These are phyloP conservation scores for Craspedostauros australis DNA, from an alignment of 108 stramenopile genomes.

Conservation along the genomic window DNA sequence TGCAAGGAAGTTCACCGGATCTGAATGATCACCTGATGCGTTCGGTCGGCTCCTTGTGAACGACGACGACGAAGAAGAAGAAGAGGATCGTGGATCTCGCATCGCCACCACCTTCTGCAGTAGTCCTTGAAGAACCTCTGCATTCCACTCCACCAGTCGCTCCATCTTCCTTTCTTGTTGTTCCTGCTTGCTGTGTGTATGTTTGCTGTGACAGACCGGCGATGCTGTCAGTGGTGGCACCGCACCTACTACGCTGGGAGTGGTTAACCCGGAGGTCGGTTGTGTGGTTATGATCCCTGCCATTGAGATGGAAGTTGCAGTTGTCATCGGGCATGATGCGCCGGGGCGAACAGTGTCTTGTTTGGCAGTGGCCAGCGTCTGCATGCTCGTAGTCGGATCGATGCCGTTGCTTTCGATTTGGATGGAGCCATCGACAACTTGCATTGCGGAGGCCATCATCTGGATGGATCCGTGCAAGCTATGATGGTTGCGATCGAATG, in stretches of 20 bases:
- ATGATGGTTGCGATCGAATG: too few species aligned
- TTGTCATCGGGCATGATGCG: too few species aligned
- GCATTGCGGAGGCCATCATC: too few species aligned
- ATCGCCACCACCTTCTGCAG: conserved; percentile 11
- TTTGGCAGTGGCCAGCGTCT: too few species aligned
- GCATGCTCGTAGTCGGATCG: too few species aligned
- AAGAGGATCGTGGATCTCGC: conserved; percentile 5
- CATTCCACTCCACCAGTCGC: conserved; percentile 26
- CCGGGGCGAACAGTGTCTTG: too few species aligned
- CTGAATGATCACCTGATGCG: neutral
- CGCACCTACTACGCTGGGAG: conserved; percentile 6
- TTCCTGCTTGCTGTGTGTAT: neutral
- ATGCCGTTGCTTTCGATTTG: too few species aligned
- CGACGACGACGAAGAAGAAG: too few species aligned
- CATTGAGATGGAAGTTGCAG: too few species aligned
- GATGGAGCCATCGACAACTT: conserved; percentile 18
- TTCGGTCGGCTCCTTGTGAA: neutral
- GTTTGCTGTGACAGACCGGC: neutral
- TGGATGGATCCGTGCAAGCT: too few species aligned
- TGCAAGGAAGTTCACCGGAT: neutral
- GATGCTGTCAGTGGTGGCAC: neutral
- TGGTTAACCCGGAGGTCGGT: too few species aligned
- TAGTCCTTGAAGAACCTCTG: conserved; percentile 15
- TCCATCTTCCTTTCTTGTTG: neutral
- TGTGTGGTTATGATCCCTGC: too few species aligned